Evolutionary conservation across 257 asterid species (phyloP).

Genomic region (Cinchona pubescens): DNA sequence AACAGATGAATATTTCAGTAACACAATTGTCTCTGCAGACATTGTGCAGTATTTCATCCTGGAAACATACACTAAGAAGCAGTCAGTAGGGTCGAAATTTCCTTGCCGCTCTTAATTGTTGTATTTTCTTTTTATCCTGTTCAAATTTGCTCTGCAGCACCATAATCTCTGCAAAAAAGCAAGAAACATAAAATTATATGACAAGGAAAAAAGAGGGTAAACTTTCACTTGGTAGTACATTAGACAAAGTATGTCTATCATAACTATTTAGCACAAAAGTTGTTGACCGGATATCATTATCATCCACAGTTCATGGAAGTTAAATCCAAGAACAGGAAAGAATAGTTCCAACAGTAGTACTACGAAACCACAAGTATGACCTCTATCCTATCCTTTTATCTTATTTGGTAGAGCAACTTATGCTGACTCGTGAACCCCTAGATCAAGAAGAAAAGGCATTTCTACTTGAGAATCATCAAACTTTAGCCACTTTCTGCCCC

Average conservation of each 20-base stretch:
- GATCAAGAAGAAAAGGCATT: constrained; percentile 3
- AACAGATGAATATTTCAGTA: neutral
- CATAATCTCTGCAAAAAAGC: constrained; percentile 65
- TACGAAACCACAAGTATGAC: neutral
- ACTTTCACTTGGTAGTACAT: neutral
- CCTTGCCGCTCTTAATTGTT: constrained; percentile 80
- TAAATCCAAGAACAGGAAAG: neutral
- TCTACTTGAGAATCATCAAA: neutral
- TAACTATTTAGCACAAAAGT: neutral
- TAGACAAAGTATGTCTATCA: neutral
- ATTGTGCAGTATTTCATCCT: neutral
- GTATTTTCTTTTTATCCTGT: constrained; percentile 90
- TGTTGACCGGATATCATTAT: neutral
- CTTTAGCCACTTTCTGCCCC: neutral
- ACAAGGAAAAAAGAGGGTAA: neutral
- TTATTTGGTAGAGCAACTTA: neutral
- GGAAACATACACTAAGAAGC: neutral
- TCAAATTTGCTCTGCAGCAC: constrained; percentile 87
- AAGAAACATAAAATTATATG: neutral
- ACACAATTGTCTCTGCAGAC: neutral
- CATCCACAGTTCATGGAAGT: neutral
- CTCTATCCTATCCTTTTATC: too few species aligned
- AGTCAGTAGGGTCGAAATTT: constrained; percentile 74
- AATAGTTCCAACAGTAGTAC: neutral
- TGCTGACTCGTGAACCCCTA: neutral